These are phyloP conservation scores for Lentinus polychrous DNA, from an alignment of 1,284 basidiomycete species.

Conservation along the genomic window DNA sequence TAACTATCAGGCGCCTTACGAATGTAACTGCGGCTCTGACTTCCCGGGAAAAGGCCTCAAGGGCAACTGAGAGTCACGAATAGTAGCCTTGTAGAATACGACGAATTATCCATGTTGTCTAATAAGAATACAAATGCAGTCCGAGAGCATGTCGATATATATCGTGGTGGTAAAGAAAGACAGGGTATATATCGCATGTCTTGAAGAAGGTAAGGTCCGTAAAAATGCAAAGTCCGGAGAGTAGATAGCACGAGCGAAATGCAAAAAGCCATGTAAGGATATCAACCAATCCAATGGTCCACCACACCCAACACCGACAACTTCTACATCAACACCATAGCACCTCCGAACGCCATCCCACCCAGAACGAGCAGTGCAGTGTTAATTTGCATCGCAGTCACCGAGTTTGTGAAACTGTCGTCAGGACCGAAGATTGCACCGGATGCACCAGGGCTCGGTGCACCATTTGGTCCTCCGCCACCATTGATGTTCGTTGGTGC, in stretches of 20 bases:
- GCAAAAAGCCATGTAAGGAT: conserved; percentile 3
- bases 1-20: conserved; percentile 1
- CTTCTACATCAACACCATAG: conserved; percentile 37
- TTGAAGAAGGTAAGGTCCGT: conserved; percentile 7
- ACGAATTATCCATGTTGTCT: conserved; percentile 2
- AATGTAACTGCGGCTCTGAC: conserved; percentile 1
- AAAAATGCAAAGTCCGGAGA: conserved; percentile 9
- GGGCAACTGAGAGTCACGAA: background rate
- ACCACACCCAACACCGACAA: background rate
- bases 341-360: conserved; percentile 39
- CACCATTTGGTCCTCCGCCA: conserved; percentile 42
- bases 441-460: conserved; percentile 39
- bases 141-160: background rate
- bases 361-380: conserved; percentile 32
- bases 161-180: conserved; percentile 1
- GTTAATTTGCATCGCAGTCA: conserved; percentile 34
- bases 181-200: conserved; percentile 4
- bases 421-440: conserved; percentile 48
- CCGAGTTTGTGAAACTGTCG: conserved; percentile 58
- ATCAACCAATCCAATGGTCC: background rate
- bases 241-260: conserved; percentile 11
- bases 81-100: background rate
- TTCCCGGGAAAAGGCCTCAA: too few species aligned
- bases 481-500: conserved; percentile 46
- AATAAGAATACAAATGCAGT: background rate